Evolutionary conservation across 108 stramenopile species (phyloP), one percentile per base, ranked within the genome.

Genomic region (Cylindrotheca fusiformis): DNA sequence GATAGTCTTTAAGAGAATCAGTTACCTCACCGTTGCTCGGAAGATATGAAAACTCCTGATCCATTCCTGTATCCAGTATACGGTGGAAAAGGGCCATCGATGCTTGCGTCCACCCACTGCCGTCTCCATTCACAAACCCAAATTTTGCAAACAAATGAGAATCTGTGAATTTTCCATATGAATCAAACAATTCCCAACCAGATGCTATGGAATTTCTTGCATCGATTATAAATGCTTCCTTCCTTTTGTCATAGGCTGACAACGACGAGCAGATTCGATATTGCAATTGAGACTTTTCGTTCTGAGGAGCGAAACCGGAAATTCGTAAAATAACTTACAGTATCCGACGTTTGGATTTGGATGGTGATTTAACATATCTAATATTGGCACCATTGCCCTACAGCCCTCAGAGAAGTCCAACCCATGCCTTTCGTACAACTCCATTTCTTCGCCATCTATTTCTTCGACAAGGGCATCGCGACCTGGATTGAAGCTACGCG

Each of bases 121-220:
- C 88, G 75, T 93, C 92, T 20, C 88, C 92, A 70, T 93, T 93
- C 28, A 85, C 77, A 74, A 85, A 93, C 24, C 92, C 92, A 56
- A 83, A 93, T 55, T 85, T 86, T 24, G 83, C 83, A 67, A 88
- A 83, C 20, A 93, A 47, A 66, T 88, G 84, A 1, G 87, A 59
- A 45, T 93, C 92, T 5, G 85, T 79, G 59, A 80, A 90, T 48
- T 84, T 90, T 4, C 92, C 88, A 45, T 93, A 93, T 22, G 77
- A 79, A 48, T 88, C 85, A 32, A 85, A 74, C 4, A 93, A 57
- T 47, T 74, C 80, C 58, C 26, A 67, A 50, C 53, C 60, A 4
- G 54, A 48, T 22, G 64, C 55, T 60, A 75, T 65, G 24, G 41
- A 28, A 14, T 25, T 17, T 20, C 58, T 54, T n/a, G 87, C 79